Percentiles rank a stretch among this genome's conserved stretches.
Conservation (phyloP, 495 filamentous ascomycete genomes). For the Echria macrotheca region DNA sequence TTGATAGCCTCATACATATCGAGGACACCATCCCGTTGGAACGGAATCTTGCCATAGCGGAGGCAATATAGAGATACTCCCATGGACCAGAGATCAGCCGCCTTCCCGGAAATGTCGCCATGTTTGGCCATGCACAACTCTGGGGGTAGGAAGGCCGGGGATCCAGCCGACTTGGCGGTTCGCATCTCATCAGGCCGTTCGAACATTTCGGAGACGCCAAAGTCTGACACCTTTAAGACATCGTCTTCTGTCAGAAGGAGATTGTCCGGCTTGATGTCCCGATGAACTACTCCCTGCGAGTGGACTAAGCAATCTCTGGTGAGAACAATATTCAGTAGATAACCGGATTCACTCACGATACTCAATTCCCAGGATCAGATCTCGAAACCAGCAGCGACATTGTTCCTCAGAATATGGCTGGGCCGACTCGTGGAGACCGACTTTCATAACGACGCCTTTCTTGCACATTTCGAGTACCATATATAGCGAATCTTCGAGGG, state of each 20-base stretch:
- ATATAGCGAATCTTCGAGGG: slow-evolving; percentile 89
- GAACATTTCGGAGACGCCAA: slow-evolving; percentile 98
- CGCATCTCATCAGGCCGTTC: slow-evolving; percentile 84
- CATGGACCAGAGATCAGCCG: slow-evolving; percentile 98
- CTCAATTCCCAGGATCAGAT: slow-evolving; percentile 92
- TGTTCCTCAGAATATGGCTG: slow-evolving; percentile 78
- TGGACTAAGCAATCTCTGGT: slow-evolving; percentile 52
- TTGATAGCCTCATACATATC: slow-evolving; percentile 88
- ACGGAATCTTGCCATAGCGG: slow-evolving; percentile 80
- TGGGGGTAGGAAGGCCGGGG: slow-evolving; percentile 90
- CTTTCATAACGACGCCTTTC: slow-evolving; percentile 96
- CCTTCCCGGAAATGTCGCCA: slow-evolving; percentile 80
- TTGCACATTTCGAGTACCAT: slow-evolving; percentile 99
- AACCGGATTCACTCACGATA: slow-evolving; percentile 55
- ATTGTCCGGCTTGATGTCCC: slow-evolving; percentile 98
- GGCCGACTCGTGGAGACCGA: slow-evolving; percentile 76
- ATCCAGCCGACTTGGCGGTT: slow-evolving; percentile 90
- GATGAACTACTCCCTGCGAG: slow-evolving; percentile 89
- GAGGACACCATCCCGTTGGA: slow-evolving; percentile 68
- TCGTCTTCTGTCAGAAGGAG: slow-evolving; percentile 85
- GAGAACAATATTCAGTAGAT: background rate
- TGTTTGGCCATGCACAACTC: slow-evolving; percentile 87
- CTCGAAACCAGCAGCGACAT: slow-evolving; percentile 89
- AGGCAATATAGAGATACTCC: slow-evolving; percentile 92
- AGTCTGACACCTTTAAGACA: slow-evolving; percentile 93